Conservation (phyloP, 495 filamentous ascomycete species). For the Ramalina peruviana region DNA sequence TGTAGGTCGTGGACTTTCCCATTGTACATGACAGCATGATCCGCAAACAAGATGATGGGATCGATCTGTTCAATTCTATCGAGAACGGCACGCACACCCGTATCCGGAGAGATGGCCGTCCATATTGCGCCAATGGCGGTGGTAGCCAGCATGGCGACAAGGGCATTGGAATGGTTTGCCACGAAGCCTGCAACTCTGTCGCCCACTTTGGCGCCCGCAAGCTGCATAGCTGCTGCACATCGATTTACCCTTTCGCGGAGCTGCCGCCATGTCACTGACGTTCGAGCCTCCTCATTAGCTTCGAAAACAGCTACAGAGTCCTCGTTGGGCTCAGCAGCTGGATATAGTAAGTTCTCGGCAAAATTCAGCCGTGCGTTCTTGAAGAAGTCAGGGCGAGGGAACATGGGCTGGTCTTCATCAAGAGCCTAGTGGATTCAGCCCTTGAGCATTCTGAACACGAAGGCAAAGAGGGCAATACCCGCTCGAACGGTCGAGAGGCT, state of each 20-base stretch:
- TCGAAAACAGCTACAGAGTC: slow-evolving; percentile 52
- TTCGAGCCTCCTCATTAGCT: slow-evolving; percentile 54
- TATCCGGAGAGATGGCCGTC: slow-evolving; percentile 80
- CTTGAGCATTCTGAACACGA: slow-evolving; percentile 4
- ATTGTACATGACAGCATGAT: slow-evolving; percentile 81
- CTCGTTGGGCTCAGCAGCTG: slow-evolving; percentile 42
- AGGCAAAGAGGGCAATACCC: slow-evolving; percentile 26
- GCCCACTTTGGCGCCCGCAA: slow-evolving; percentile 45
- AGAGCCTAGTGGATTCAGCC: slow-evolving; percentile 42
- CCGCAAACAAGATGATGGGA: slow-evolving; percentile 67
- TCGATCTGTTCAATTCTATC: slow-evolving; percentile 73
- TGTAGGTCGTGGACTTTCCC: slow-evolving; percentile 63
- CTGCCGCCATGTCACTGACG: slow-evolving; percentile 64
- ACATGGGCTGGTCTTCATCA: slow-evolving; percentile 47
- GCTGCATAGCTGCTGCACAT: slow-evolving; percentile 57
- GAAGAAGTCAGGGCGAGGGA: slow-evolving; percentile 79
- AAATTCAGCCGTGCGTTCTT: slow-evolving; percentile 68
- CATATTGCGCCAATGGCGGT: slow-evolving; percentile 75
- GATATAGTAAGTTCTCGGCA: slow-evolving; percentile 82
- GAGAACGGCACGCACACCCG: slow-evolving; percentile 63
- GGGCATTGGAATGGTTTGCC: slow-evolving; percentile 70
- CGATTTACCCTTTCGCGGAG: slow-evolving; percentile 61
- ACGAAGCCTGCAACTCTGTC: slow-evolving; percentile 75
- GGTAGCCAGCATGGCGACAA: slow-evolving; percentile 76
- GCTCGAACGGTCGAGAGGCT: slow-evolving; percentile 46